These are phyloP conservation scores for Gnomoniopsis smithogilvyi DNA, from an alignment of 2,329 filamentous ascomycete genomes.

Conservation along the genomic window DNA sequence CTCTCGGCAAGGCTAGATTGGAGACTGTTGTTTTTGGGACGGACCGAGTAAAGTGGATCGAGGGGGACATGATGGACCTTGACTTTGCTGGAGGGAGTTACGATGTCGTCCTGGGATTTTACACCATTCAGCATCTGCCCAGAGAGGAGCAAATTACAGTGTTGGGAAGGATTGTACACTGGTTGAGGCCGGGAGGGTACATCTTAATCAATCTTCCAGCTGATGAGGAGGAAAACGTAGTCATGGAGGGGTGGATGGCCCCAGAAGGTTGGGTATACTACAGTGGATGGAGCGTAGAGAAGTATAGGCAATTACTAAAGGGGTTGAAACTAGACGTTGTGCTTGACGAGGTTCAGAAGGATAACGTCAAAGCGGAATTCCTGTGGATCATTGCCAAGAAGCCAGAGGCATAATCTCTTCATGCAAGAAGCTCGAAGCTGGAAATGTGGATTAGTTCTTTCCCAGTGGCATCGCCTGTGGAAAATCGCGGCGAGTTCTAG, in stretches of 20 bases:
- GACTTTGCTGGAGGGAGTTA: slow-evolving; percentile 18
- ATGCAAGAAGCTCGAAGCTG: no score
- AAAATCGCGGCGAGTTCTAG: no score
- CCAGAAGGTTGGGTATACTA: slow-evolving; percentile 41
- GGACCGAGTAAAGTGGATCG: slow-evolving; percentile 6
- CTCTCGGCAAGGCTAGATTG: slow-evolving; percentile 27
- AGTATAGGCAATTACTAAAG: slow-evolving; percentile 28
- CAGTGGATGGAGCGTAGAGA: slow-evolving; percentile 37
- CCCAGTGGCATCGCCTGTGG: no score
- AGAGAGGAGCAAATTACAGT: slow-evolving; percentile 45
- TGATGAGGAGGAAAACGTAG: slow-evolving; percentile 28
- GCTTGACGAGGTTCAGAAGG: slow-evolving; percentile 27
- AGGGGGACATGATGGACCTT: slow-evolving; percentile 22
- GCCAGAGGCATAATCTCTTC: neutral
- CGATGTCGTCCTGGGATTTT: slow-evolving; percentile 32
- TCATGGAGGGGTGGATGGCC: slow-evolving; percentile 34
- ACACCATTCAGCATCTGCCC: slow-evolving; percentile 54
- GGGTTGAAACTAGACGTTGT: slow-evolving; percentile 32
- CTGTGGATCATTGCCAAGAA: slow-evolving; percentile 39
- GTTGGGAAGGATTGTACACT: slow-evolving; percentile 38
- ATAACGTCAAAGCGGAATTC: slow-evolving; percentile 31
- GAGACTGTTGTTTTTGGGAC: slow-evolving; percentile 14
- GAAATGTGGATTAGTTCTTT: no score
- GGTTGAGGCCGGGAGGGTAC: slow-evolving; percentile 50
- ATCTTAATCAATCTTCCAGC: slow-evolving; percentile 46